Evolutionary conservation across 495 filamentous ascomycete species (phyloP), one percentile per base, ranked within the genome.

Genomic region (Geoglossum glabrum): DNA sequence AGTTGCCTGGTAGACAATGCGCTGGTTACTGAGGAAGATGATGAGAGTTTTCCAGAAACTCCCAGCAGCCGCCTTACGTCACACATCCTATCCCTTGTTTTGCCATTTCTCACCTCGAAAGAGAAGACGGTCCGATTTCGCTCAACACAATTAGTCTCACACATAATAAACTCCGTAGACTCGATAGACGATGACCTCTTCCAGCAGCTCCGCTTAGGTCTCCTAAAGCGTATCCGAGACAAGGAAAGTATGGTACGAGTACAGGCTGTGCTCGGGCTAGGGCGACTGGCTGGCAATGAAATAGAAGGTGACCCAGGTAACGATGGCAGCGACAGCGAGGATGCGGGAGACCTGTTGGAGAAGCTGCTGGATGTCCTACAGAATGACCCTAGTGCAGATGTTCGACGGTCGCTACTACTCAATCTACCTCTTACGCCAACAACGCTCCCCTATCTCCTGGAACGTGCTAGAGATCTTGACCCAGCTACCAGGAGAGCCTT

Each of bases 91-190:
- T 72, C 76, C 26, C 73, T 78, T 15, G 64, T 90, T 38, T 71
- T 88, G 13, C 83, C 85, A 28, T 66, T 95, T 15, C 69, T 95
- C 27, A 70, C 72, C 2, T 78, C 85, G 15, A 95, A 93, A 67
- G 92, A 99, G 69, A 96, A 95, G 70, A 81, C 80, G 51, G 86
- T 97, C 28, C 80, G 93, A 47, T 97, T 90, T 71, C 79, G 92
- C 59, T 79, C 88, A 10, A 87, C 90, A 0, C 92, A 99, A 67
- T 78, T 95, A 15, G 79, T 90, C 47, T 83, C 88, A 0, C 83
- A 94, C 65, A 83, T 97, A 65, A 74, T 85, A 62, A 95, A 95
- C 70, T 89, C 87, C 0, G 74, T 98, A 15, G 86, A 94, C 56
- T 83, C 88, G 1, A 84, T 94, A 61, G 86, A 92, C 60, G 87